Evolutionary conservation across 2,329 filamentous ascomycete genomes (phyloP).

Genomic region (Hypoxylon sp.): DNA sequence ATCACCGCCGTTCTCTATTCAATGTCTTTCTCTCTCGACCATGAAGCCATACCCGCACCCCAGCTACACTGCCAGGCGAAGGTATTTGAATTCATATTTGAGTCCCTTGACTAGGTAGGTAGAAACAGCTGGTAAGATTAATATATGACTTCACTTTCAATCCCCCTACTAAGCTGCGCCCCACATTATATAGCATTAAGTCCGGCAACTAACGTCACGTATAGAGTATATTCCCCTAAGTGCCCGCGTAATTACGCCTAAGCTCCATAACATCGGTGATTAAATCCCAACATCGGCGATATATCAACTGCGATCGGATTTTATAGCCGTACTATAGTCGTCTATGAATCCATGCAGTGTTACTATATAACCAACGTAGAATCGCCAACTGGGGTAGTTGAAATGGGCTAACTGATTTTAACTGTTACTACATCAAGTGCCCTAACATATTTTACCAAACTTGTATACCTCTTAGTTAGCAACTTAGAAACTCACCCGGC

Average conservation of each 20-base stretch:
- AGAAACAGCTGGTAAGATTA: neutral
- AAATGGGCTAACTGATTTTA: neutral
- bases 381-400: neutral
- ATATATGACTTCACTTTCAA: conserved; percentile 1
- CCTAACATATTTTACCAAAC: neutral
- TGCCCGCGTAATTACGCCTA: conserved; percentile 20
- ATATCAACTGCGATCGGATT: conserved; percentile 12
- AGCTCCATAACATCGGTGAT: conserved; percentile 24
- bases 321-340: neutral
- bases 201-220: neutral
- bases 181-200: conserved; percentile 3
- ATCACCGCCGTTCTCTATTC: no score
- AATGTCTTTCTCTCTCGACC: no score
- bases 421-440: neutral
- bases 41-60: no score
- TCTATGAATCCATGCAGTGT: neutral
- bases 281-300: conserved; percentile 42
- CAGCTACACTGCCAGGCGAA: no score
- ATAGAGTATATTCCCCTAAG: neutral
- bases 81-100: no score
- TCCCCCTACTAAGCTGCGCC: neutral
- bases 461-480: neutral
- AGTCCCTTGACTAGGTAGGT: no score
- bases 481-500: neutral
- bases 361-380: conserved; percentile 1